Conservation (phyloP, 495 filamentous ascomycete species). For the Aspergillus coremiiformis region DNA sequence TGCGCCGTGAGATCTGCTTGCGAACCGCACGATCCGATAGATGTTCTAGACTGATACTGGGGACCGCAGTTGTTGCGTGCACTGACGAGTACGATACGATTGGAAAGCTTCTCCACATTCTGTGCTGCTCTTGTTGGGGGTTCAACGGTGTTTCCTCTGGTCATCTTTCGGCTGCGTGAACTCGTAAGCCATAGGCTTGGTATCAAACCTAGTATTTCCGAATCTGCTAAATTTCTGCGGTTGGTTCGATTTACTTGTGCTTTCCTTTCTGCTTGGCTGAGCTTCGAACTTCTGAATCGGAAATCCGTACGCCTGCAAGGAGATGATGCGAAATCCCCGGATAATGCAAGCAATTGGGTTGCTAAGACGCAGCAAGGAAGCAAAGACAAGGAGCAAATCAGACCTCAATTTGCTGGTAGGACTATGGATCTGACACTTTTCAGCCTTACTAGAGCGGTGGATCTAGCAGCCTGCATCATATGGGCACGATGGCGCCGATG, state of each 20-base stretch:
- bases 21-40: not conserved
- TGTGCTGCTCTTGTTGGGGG: slow-evolving; percentile 72
- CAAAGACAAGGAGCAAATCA: slow-evolving; percentile 12
- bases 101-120: slow-evolving; percentile 67
- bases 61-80: slow-evolving; percentile 27
- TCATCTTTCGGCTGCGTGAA: slow-evolving; percentile 28
- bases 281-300: slow-evolving; percentile 41
- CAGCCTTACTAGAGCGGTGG: slow-evolving; percentile 64
- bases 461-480: slow-evolving; percentile 58
- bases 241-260: slow-evolving; percentile 36
- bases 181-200: slow-evolving; percentile 15
- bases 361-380: slow-evolving; percentile 37
- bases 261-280: slow-evolving; percentile 41
- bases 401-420: slow-evolving; percentile 52
- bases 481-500: slow-evolving; percentile 47
- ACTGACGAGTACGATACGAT: slow-evolving; percentile 31
- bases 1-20: not conserved
- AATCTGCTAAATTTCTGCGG: slow-evolving; percentile 15
- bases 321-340: not conserved
- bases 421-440: slow-evolving; percentile 86
- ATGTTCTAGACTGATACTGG: not conserved
- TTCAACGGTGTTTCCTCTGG: slow-evolving; percentile 57
- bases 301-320: slow-evolving; percentile 21
- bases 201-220: slow-evolving; percentile 11
- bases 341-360: slow-evolving; percentile 13